phyloP scores from a whole-genome alignment of 2,329 filamentous ascomycete genomes.

The Colletotrichum sublineola region DNA sequence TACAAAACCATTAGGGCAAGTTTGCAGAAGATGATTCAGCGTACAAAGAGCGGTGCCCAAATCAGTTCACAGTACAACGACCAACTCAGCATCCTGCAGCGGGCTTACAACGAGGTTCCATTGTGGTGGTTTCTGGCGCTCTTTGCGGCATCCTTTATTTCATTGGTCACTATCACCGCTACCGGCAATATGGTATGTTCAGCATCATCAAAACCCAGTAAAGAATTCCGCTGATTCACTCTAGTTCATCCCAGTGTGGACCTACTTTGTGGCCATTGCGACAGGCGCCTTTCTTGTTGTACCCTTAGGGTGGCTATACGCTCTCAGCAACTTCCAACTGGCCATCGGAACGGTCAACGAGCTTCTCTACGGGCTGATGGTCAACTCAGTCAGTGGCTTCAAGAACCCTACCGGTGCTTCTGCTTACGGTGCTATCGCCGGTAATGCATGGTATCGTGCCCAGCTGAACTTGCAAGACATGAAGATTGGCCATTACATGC shows the following conservation, averaged over 20 bases:
- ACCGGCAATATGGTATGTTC: conserved; percentile 57
- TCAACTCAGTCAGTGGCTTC: conserved; percentile 57
- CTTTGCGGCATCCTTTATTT: conserved; percentile 60
- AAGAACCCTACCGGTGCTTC: conserved; percentile 71
- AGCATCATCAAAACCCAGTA: not conserved
- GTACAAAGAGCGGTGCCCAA: conserved; percentile 58
- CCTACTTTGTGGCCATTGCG: conserved; percentile 68
- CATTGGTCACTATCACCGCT: conserved; percentile 64
- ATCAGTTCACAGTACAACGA: conserved; percentile 65
- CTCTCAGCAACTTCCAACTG: conserved; percentile 67
- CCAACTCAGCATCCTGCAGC: conserved; percentile 70
- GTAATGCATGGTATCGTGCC: conserved; percentile 72
- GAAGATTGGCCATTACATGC: conserved; percentile 63
- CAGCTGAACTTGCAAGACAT: conserved; percentile 69
- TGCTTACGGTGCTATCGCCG: conserved; percentile 70
- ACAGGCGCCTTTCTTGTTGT: conserved; percentile 69
- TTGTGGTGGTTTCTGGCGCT: conserved; percentile 69
- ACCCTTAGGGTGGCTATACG: conserved; percentile 71
- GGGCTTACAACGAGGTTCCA: conserved; percentile 70
- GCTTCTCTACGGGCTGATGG: conserved; percentile 71
- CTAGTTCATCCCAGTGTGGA: conserved; percentile 70
- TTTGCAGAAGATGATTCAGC: conserved; percentile 27
- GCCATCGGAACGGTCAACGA: conserved; percentile 58
- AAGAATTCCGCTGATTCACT: not conserved
- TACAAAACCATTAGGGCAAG: conserved; percentile 56